phyloP scores from a whole-genome alignment of 768 basidiomycete species.

The Pisolithus sp. region DNA sequence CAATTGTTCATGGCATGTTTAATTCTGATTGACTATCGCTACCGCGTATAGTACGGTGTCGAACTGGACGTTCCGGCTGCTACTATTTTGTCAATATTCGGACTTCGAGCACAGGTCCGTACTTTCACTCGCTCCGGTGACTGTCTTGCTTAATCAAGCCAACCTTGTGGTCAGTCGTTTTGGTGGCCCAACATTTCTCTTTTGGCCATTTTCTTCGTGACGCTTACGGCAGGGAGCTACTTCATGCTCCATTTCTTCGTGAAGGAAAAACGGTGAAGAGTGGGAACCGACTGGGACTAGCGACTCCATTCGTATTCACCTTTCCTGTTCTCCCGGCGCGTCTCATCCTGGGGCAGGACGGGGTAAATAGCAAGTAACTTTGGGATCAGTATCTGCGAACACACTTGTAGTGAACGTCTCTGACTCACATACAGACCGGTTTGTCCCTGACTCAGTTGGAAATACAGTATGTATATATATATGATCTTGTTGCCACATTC shows the following conservation, averaged over 20 bases:
- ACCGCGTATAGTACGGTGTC: conserved; percentile 71
- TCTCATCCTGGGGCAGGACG: too few relatives aligned
- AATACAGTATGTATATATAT: too few relatives aligned
- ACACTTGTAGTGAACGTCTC: too few relatives aligned
- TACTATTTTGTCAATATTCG: conserved; percentile 90
- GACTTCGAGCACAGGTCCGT: conserved; percentile 77
- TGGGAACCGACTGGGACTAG: too few relatives aligned
- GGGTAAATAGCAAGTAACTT: too few relatives aligned
- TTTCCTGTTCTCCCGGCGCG: too few relatives aligned
- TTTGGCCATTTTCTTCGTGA: conserved; percentile 79
- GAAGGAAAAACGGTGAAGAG: conserved; percentile 50
- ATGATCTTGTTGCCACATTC: too few relatives aligned
- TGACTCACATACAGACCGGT: too few relatives aligned
- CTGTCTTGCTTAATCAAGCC: background rate
- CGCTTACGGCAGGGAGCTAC: conserved; percentile 73
- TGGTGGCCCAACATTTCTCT: conserved; percentile 97
- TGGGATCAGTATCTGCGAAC: too few relatives aligned
- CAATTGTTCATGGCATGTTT: background rate
- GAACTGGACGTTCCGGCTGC: conserved; percentile 96
- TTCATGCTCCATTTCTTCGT: conserved; percentile 82
- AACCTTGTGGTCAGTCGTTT: conserved; percentile 56
- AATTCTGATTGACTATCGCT: too few relatives aligned
- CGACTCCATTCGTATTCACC: too few relatives aligned
- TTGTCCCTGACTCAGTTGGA: too few relatives aligned
- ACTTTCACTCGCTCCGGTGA: background rate